Conservation (phyloP, 176 grass and related monocot species). For the Oryza rufipogon region DNA sequence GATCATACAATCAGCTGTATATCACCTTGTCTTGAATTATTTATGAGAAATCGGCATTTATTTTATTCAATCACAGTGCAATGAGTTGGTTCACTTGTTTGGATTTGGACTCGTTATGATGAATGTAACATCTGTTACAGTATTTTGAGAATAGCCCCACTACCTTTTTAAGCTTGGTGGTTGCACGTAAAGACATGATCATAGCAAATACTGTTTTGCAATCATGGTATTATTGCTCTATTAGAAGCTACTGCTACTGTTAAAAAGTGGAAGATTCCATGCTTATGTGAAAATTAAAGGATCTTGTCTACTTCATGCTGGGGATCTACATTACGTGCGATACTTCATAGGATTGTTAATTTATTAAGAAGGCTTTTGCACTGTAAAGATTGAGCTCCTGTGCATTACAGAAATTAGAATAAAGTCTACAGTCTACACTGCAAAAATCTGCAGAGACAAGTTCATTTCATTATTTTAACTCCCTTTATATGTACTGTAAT, state of each 20-base stretch:
- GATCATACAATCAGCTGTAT: neutral
- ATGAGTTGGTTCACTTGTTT: conserved; percentile 9
- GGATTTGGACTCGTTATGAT: neutral
- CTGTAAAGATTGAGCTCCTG: neutral
- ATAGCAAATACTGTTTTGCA: neutral
- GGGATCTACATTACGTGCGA: conserved; percentile 11
- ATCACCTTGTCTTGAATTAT: neutral
- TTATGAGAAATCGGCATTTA: neutral
- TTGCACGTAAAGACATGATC: conserved; percentile 30
- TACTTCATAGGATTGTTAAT: neutral
- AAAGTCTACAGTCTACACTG: neutral
- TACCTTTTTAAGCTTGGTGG: conserved; percentile 24
- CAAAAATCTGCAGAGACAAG: conserved; percentile 20
- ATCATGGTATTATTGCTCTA: neutral
- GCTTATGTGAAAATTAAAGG: conserved; percentile 1
- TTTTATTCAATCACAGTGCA: neutral
- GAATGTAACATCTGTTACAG: neutral
- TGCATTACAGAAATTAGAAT: conserved; percentile 6
- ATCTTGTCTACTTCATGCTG: neutral
- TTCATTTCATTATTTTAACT: neutral
- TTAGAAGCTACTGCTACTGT: neutral
- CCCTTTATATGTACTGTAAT: conserved; percentile 14
- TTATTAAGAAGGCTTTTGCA: conserved; percentile 2
- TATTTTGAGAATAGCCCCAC: neutral
- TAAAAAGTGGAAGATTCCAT: conserved; percentile 19